Conservation (phyloP, 345 rosid species). For the Camelina neglecta region DNA sequence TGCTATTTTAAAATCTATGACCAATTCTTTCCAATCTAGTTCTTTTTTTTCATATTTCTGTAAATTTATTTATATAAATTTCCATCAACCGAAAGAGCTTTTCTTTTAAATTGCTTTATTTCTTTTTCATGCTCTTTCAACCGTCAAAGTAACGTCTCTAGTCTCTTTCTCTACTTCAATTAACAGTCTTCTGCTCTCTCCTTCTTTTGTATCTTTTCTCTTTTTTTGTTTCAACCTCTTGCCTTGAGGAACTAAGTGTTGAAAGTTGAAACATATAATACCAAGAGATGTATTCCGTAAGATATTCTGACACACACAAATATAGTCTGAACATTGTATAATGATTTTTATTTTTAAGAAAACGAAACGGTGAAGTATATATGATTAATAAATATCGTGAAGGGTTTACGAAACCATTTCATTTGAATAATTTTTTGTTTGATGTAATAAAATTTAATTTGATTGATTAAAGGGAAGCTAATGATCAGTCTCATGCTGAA, state of each 20-base stretch:
- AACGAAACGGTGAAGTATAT: neutral
- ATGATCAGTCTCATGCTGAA: constrained; percentile 37
- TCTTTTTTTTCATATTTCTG: constrained; percentile 23
- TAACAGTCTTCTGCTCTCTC: constrained; percentile 25
- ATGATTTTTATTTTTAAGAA: neutral
- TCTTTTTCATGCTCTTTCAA: constrained; percentile 39
- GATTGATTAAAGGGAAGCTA: constrained; percentile 21
- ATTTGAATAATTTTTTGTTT: neutral
- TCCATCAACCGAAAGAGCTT: constrained; percentile 51
- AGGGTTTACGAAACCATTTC: neutral
- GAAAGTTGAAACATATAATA: neutral
- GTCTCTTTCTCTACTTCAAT: constrained; percentile 29
- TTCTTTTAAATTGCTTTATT: constrained; percentile 39
- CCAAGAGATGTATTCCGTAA: neutral
- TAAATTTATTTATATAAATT: constrained; percentile 7
- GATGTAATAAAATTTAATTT: neutral
- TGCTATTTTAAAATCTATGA: constrained; percentile 25
- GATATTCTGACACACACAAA: neutral
- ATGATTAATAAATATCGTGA: neutral
- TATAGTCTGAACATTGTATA: neutral
- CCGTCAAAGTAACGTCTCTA: constrained; percentile 45
- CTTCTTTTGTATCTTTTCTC: neutral
- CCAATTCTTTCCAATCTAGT: constrained; percentile 28
- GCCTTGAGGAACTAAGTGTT: constrained; percentile 32
- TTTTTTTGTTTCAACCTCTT: neutral